phyloP scores from a whole-genome alignment of 208 protist genomes.

The Phytomonas serpens region DNA sequence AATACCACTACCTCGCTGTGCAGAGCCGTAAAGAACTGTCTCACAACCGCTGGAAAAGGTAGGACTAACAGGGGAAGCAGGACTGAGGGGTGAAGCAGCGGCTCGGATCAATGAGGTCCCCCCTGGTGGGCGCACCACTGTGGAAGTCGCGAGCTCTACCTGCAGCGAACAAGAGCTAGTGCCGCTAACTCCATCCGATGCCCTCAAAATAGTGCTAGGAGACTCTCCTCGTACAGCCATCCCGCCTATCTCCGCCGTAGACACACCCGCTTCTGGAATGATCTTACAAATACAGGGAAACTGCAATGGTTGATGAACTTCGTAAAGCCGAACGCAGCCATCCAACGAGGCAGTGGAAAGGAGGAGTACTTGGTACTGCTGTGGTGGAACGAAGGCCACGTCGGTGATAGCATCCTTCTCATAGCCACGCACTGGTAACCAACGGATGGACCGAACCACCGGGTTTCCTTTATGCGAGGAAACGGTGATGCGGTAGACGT shows the following conservation, averaged over 20 bases:
- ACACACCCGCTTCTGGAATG: slow-evolving; percentile 34
- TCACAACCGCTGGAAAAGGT: not conserved
- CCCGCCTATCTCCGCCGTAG: slow-evolving; percentile 16
- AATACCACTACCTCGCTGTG: slow-evolving; percentile 27
- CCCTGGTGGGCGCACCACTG: not conserved
- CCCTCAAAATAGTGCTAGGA: not conserved
- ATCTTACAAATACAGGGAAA: slow-evolving; percentile 58
- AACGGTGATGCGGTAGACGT: slow-evolving; percentile 75
- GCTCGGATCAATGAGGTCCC: not conserved
- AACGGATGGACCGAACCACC: slow-evolving; percentile 38
- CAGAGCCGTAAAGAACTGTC: not conserved
- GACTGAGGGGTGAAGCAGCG: not conserved
- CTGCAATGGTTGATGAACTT: slow-evolving; percentile 66
- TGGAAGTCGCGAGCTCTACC: not conserved
- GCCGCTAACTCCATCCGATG: not conserved
- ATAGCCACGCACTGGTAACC: slow-evolving; percentile 58
- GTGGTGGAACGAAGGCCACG: slow-evolving; percentile 78
- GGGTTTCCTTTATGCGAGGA: slow-evolving; percentile 43
- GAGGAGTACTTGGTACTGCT: slow-evolving; percentile 67
- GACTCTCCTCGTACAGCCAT: not conserved
- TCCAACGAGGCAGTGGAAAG: slow-evolving; percentile 84
- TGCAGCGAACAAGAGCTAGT: not conserved
- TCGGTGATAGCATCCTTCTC: slow-evolving; percentile 88
- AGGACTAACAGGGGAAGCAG: not conserved
- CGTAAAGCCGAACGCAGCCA: slow-evolving; percentile 80